phyloP scores from a whole-genome alignment of 345 rosid species.

The Salix arbutifolia region DNA sequence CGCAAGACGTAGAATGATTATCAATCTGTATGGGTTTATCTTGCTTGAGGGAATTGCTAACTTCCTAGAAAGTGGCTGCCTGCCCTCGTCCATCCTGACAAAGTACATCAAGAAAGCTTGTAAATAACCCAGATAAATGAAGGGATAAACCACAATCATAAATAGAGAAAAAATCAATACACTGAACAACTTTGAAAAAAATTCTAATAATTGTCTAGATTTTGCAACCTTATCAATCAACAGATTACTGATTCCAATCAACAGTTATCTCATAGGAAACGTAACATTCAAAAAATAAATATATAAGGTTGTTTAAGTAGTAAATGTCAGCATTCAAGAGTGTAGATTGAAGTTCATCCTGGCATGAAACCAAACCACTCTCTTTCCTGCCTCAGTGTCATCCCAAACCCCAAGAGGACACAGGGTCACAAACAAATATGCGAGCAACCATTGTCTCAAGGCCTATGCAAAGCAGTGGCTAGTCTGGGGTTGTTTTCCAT shows the following conservation, averaged over 20 bases:
- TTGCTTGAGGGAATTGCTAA: conserved; percentile 91
- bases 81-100: conserved; percentile 99
- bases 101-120: conserved; percentile 7
- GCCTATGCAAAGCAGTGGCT: background rate
- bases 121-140: conserved; percentile 8
- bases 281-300: background rate
- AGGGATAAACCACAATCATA: background rate
- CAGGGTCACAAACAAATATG: background rate
- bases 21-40: conserved; percentile 88
- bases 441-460: background rate
- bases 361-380: background rate
- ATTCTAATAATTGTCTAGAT: background rate
- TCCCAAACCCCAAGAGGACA: background rate
- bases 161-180: background rate
- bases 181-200: background rate
- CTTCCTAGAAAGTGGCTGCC: conserved; percentile 98
- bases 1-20: conserved; percentile 77
- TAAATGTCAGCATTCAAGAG: background rate
- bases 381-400: background rate
- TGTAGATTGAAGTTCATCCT: background rate
- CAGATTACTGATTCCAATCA: background rate
- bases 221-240: background rate
- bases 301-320: background rate
- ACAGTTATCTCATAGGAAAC: background rate
- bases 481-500: background rate